A percentile compares a stretch with the other conserved stretches of the same genome.
phyloP scores from a whole-genome alignment of 2,329 filamentous ascomycete species.

The Aspergillus costaricaensis region DNA sequence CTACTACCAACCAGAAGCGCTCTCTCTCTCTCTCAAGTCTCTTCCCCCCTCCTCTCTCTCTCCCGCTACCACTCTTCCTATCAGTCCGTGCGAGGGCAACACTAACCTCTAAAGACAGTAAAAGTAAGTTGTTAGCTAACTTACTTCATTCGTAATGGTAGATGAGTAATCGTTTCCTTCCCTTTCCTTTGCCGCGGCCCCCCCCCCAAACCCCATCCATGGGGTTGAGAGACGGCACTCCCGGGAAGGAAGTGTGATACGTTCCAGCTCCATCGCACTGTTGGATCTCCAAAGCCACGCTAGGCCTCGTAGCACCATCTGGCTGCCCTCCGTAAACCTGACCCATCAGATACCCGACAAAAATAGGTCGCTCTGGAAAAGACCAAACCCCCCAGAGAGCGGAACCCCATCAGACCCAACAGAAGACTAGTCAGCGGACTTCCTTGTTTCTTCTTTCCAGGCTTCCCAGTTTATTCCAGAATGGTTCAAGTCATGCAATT shows the following conservation, averaged over 20 bases:
- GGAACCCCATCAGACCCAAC: neutral
- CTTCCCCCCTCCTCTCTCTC: neutral
- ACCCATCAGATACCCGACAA: slow-evolving; percentile 3
- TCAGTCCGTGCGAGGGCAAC: neutral
- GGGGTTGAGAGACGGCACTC: neutral
- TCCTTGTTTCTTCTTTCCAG: neutral
- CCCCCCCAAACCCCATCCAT: too few species aligned
- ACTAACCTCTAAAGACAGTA: too few species aligned
- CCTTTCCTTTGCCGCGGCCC: too few species aligned
- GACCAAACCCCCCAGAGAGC: neutral
- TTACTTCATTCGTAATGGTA: too few species aligned
- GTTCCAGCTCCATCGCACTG: neutral
- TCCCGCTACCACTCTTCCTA: neutral
- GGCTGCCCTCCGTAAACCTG: neutral
- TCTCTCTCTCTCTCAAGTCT: neutral
- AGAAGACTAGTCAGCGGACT: neutral
- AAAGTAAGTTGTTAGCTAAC: too few species aligned
- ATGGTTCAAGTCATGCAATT: slow-evolving; percentile 10
- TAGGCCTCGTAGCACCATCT: neutral
- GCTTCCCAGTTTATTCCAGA: neutral
- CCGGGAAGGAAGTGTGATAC: neutral
- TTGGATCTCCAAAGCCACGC: neutral
- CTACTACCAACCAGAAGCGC: neutral
- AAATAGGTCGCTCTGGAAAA: neutral
- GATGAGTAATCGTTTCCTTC: too few species aligned